Evolutionary conservation across 768 basidiomycete genomes (phyloP).

Genomic region (Serendipita sp.): DNA sequence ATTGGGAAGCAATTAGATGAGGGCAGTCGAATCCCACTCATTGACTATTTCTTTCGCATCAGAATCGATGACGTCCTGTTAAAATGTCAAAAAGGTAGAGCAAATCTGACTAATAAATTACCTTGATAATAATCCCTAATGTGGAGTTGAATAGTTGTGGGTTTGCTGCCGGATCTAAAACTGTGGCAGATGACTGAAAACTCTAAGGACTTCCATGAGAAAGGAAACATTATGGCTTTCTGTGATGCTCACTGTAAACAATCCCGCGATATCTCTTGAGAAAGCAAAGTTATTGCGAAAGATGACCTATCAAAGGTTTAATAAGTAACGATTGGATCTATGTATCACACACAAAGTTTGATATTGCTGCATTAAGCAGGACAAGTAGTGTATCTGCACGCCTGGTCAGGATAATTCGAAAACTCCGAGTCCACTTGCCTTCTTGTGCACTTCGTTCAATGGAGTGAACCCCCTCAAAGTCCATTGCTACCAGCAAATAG

Average conservation of each 20-base stretch:
- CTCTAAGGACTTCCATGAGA: background rate
- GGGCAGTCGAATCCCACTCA: constrained; percentile 28
- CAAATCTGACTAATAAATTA: constrained; percentile 8
- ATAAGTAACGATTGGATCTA: background rate
- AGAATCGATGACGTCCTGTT: constrained; percentile 45
- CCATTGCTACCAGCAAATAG: constrained; percentile 37
- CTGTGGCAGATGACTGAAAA: constrained; percentile 16
- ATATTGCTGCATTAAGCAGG: constrained; percentile 48
- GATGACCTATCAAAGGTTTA: constrained; percentile 27
- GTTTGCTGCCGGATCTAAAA: constrained; percentile 42
- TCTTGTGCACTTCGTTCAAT: constrained; percentile 49
- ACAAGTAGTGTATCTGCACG: constrained; percentile 38
- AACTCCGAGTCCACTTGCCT: background rate
- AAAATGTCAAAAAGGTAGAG: background rate
- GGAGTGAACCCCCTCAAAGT: constrained; percentile 52
- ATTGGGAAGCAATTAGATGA: background rate
- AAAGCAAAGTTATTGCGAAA: constrained; percentile 53
- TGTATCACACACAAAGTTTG: constrained; percentile 32
- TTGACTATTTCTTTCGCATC: constrained; percentile 40
- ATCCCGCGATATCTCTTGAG: constrained; percentile 39
- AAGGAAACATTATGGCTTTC: constrained; percentile 38
- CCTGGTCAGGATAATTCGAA: background rate
- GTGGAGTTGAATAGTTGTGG: constrained; percentile 43
- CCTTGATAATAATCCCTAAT: constrained; percentile 49
- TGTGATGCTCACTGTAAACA: constrained; percentile 24